Evolutionary conservation across 257 asterid species (phyloP).

Genomic region (Capsicum rhomboideum): DNA sequence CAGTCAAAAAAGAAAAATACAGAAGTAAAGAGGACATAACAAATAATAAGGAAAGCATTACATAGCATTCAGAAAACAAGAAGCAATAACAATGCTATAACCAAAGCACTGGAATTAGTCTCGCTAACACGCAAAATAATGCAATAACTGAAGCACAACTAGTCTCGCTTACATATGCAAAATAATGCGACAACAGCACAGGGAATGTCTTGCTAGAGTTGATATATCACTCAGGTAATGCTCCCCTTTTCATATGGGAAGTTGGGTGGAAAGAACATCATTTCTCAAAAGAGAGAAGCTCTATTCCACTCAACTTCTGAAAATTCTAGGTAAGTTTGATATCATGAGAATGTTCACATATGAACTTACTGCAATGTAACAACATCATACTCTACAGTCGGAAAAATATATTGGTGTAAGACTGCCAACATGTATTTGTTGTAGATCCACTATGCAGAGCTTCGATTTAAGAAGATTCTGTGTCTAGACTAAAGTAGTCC

Average conservation of each 20-base stretch:
- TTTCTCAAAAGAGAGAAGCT: neutral
- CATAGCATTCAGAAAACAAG: neutral
- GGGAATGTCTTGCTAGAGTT: neutral
- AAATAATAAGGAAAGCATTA: neutral
- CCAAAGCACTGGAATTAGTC: no score
- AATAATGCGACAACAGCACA: neutral
- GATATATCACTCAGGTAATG: neutral
- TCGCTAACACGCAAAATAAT: neutral
- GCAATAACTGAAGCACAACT: neutral
- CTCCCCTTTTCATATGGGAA: neutral
- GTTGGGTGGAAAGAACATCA: neutral
- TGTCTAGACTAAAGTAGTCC: conserved; percentile 41
- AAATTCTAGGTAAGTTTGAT: neutral
- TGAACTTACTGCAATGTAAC: neutral
- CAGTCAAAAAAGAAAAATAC: no score
- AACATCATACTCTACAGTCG: neutral
- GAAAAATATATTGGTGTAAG: conserved; percentile 7
- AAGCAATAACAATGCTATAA: no score
- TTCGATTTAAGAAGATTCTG: conserved; percentile 1
- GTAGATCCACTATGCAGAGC: neutral
- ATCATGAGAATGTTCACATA: neutral
- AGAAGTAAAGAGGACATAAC: no score
- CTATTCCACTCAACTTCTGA: neutral
- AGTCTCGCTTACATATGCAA: no score
- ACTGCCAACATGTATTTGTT: neutral